A percentile compares a stretch with the other conserved stretches of the same genome.
Conservation (phyloP, 2,329 filamentous ascomycete species). For the Aureobasidium sp. region DNA sequence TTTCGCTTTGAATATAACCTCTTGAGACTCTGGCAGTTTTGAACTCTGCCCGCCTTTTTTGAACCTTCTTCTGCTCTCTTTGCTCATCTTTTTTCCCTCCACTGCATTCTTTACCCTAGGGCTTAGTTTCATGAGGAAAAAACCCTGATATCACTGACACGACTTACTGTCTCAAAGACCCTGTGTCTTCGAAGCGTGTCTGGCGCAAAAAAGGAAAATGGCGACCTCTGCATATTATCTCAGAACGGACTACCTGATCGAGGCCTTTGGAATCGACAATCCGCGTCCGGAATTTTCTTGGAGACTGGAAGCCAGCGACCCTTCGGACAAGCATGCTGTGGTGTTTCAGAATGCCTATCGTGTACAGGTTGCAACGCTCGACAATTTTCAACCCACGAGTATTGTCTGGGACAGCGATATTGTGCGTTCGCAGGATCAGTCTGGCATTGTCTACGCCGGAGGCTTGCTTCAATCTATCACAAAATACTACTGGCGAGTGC, state of each 20-base stretch:
- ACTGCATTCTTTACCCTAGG: background rate
- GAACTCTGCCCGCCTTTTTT: background rate
- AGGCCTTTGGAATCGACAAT: slow-evolving; percentile 9
- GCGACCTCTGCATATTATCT: slow-evolving; percentile 4
- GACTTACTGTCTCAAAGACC: background rate
- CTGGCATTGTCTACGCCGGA: background rate
- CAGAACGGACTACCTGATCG: background rate
- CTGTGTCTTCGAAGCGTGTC: background rate
- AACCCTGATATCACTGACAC: background rate
- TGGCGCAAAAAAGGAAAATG: background rate
- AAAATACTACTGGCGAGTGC: slow-evolving; percentile 7
- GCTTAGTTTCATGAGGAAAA: background rate
- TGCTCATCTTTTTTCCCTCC: background rate
- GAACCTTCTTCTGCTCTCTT: background rate
- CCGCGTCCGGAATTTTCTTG: slow-evolving; percentile 10
- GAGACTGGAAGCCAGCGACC: background rate
- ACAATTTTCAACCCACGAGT: background rate
- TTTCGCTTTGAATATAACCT: background rate
- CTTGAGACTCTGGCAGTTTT: background rate
- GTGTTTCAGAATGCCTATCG: slow-evolving; percentile 1
- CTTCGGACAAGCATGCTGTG: background rate
- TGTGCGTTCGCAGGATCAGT: background rate
- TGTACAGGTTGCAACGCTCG: background rate
- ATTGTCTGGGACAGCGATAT: slow-evolving; percentile 5
- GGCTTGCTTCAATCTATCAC: background rate